Percentiles rank a stretch among this genome's conserved stretches.
Evolutionary conservation across 2,329 filamentous ascomycete genomes (phyloP).

Genomic region (Fusarium robinianum): DNA sequence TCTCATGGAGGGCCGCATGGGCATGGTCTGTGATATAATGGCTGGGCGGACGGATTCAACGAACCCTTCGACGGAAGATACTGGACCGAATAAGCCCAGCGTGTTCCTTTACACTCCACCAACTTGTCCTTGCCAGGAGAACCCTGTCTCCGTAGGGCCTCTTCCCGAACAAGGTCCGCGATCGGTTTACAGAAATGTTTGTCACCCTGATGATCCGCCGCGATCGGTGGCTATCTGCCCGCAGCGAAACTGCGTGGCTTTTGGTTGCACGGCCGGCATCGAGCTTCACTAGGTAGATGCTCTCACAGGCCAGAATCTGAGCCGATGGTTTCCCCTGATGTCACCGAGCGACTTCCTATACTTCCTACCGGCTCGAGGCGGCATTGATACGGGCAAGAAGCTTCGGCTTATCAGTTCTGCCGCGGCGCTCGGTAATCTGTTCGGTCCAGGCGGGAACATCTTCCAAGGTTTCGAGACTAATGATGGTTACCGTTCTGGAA

Average conservation of each 20-base stretch:
- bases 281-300: slow-evolving; percentile 64
- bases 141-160: slow-evolving; percentile 29
- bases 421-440: slow-evolving; percentile 41
- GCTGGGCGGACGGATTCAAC: slow-evolving; percentile 18
- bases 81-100: slow-evolving; percentile 12
- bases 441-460: slow-evolving; percentile 26
- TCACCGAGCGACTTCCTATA: slow-evolving; percentile 60
- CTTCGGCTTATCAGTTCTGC: slow-evolving; percentile 66
- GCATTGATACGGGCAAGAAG: slow-evolving; percentile 56
- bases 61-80: slow-evolving; percentile 12
- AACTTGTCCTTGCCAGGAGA: slow-evolving; percentile 34
- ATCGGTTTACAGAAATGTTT: slow-evolving; percentile 53
- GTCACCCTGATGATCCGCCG: slow-evolving; percentile 64
- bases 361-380: slow-evolving; percentile 61
- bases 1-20: slow-evolving; percentile 62
- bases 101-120: slow-evolving; percentile 5
- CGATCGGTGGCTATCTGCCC: slow-evolving; percentile 69
- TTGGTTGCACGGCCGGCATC: slow-evolving; percentile 65
- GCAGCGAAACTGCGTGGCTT: slow-evolving; percentile 66
- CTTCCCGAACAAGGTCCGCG: slow-evolving; percentile 40
- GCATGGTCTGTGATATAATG: slow-evolving; percentile 62
- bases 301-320: slow-evolving; percentile 52
- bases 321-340: slow-evolving; percentile 59
- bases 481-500: slow-evolving; percentile 23
- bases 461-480: slow-evolving; percentile 33